phyloP scores from a whole-genome alignment of 2,329 filamentous ascomycete species.

The Aspergillus ustus region DNA sequence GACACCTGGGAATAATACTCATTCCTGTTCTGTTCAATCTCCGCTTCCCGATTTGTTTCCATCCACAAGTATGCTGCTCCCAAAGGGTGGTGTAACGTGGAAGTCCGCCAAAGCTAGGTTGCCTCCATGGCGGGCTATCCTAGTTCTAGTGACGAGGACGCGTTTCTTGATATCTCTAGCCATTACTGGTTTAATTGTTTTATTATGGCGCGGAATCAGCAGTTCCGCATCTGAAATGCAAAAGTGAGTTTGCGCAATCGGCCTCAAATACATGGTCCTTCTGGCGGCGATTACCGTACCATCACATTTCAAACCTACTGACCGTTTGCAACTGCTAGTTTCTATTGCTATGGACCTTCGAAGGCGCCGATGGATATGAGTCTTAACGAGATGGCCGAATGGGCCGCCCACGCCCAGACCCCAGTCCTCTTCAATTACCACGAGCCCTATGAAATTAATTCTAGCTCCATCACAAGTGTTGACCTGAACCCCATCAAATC shows the following conservation, averaged over 20 bases:
- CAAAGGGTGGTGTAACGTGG: conserved; percentile 89
- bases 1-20: neutral
- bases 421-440: conserved; percentile 98
- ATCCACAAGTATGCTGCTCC: conserved; percentile 73
- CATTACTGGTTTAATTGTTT: conserved; percentile 70
- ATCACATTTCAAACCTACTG: conserved; percentile 6
- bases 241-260: conserved; percentile 63
- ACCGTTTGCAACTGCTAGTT: conserved; percentile 59
- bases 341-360: conserved; percentile 94
- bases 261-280: neutral
- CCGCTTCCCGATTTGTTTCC: conserved; percentile 8
- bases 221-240: conserved; percentile 85
- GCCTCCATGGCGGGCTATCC: conserved; percentile 74
- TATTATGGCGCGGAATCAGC: conserved; percentile 87
- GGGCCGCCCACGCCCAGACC: conserved; percentile 86
- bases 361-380: conserved; percentile 98
- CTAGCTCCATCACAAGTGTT: conserved; percentile 75
- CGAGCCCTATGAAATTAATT: conserved; percentile 81
- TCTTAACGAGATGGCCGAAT: conserved; percentile 84
- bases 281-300: neutral
- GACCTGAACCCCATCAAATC: conserved; percentile 86
- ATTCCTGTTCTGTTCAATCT: neutral
- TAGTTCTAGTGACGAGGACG: conserved; percentile 73
- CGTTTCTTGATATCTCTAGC: conserved; percentile 77
- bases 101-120: conserved; percentile 82